phyloP scores from a whole-genome alignment of 2,329 filamentous ascomycete genomes.

The Helotiales sp. region DNA sequence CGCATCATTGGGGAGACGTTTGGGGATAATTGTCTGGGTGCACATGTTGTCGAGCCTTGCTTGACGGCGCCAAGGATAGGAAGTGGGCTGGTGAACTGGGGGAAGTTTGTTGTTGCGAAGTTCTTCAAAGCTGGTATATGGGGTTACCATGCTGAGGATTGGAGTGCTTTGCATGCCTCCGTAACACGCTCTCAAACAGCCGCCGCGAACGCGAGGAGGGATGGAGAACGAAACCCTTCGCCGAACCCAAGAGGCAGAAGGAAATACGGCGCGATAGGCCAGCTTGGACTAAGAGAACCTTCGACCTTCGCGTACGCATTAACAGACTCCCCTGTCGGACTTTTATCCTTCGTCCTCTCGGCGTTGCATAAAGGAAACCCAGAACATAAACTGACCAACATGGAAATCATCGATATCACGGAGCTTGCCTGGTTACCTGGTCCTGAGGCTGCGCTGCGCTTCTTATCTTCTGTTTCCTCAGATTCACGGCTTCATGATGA shows the following conservation, averaged over 20 bases:
- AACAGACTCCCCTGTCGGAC: constrained; percentile 60
- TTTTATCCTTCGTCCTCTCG: constrained; percentile 55
- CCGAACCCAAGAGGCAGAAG: constrained; percentile 5
- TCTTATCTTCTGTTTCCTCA: constrained; percentile 43
- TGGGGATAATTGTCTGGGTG: constrained; percentile 53
- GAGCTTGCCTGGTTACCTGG: constrained; percentile 67
- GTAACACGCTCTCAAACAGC: neutral
- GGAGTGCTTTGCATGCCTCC: constrained; percentile 39
- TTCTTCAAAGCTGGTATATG: constrained; percentile 50
- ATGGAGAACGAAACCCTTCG: constrained; percentile 5
- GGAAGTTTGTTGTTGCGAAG: constrained; percentile 56
- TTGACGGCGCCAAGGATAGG: constrained; percentile 49
- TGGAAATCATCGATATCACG: constrained; percentile 60
- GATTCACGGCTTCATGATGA: constrained; percentile 24
- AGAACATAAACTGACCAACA: constrained; percentile 43
- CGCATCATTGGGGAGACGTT: constrained; percentile 49
- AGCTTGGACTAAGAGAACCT: constrained; percentile 27
- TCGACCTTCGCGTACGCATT: constrained; percentile 57
- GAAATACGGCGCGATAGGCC: neutral
- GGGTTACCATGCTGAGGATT: constrained; percentile 56
- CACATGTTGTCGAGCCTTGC: constrained; percentile 60
- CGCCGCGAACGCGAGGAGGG: neutral
- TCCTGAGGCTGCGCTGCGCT: constrained; percentile 59
- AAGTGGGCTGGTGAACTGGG: constrained; percentile 47
- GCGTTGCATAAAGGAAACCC: constrained; percentile 44